Base-by-base conservation (phyloP, 495 filamentous ascomycete species). In the Lophiotrema nucula region DNA sequence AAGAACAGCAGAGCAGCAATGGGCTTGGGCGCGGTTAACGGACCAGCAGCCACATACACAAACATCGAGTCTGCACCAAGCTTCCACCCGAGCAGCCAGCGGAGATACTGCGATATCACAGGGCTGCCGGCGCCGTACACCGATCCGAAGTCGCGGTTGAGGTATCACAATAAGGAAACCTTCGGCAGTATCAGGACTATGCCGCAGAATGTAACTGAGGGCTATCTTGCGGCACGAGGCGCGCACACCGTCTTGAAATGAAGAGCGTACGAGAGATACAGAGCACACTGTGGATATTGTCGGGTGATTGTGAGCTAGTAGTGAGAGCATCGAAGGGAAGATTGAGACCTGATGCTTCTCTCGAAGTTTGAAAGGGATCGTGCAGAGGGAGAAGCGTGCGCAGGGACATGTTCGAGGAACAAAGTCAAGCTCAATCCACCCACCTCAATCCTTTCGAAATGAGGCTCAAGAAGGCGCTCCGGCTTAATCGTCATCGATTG, bases 191-290 rank as follows among this genome's bases (percentile, higher is more conserved):
- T 97, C 31, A 79, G 89, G 56, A 82, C 76, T 15, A 69, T 98
- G 56, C 83, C 83, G 2, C 89, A 91, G 60, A 88, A 88, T 13
- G 81, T 85, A 10, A 84, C 88, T 6, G 93, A 98, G 74, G 84
- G 82, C 58, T 97, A 92, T 71, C 74, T 98, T 44, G 92, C 91
- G 66, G 83, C 90, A 6, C 80, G 93, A 62, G 92, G 89, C 19
- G 93, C 93, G 12, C 91, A 97, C 74, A 90, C 91, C 0, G 83
- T 98, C 21, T 71, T 98, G 60, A 98, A 97, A 77, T 92, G 78
- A 81, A n/a, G n/a, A n/a, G n/a, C n/a, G n/a, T n/a, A n/a, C n/a
- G n/a, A n/a, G 22, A 26, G 31, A 18, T 18, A 1, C 23, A 23
- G 18, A 3, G 24, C n/a, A n/a, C n/a, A n/a, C n/a, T n/a, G n/a